Base-by-base conservation (phyloP, 2,329 filamentous ascomycete genomes). In the Calonectria multiphialidica region DNA sequence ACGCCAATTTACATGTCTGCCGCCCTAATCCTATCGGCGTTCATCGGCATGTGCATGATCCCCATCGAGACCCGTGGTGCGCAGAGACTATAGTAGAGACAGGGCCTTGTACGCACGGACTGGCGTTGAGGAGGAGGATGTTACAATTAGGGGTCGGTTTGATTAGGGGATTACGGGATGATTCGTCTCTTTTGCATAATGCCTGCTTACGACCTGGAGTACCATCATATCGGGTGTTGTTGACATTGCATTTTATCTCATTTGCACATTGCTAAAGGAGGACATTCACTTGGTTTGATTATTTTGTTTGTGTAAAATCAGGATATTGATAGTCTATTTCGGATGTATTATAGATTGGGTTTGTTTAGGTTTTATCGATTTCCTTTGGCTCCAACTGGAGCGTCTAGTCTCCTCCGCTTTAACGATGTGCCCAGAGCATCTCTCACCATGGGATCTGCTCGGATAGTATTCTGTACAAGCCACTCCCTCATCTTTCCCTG, bases 401-500 rank as follows among this genome's bases (percentile, higher is more conserved):
- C 92, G 79, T 92, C 90, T 16, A 87, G 82, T 75, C 93, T 88
- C 77, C 91, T 86, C 80, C 88, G 91, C 81, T 90, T 88, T 70
- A 96, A 84, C 33, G 92, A 91, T 71, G 88, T 89, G 28, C 91
- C 92, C 77, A 98, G 88, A 0, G 95, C 95, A 82, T 95, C 93
- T 77, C 92, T 90, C 10, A 98, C 96, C 84, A 96, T 94, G 1
- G 92, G 93, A 83, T 96, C 94, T 59, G 90, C 91, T 76, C 91
- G 89, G 72, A 97, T 93, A 16, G 93, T 96, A 80, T 97, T 97
- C 82, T 97, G 92, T 63, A 98, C 92, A 77, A 98, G 86, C 89
- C 95, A 98, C 79, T 97, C 94, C 83, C 93, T 94, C 84, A 98
- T 90, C 78, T 93, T 94, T 47, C 89, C 88, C 73, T 92, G 90